phyloP scores from a whole-genome alignment of 352 stramenopile species.

The Globisporangium parvum region DNA sequence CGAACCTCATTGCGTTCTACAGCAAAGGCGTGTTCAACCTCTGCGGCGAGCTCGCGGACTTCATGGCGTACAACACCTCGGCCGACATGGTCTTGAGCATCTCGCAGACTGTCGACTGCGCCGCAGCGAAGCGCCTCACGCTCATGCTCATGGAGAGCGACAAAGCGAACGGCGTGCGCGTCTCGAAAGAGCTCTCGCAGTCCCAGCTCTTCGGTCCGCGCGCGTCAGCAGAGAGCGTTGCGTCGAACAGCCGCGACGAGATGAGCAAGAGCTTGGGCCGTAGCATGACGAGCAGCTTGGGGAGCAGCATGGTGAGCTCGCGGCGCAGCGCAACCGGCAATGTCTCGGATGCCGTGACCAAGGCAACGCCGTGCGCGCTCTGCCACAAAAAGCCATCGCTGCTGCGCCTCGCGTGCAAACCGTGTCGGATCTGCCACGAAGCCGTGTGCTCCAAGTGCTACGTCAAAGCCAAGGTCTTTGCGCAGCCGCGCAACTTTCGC shows the following conservation, averaged over 20 bases:
- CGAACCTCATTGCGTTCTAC: constrained; percentile 35
- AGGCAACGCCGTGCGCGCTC: constrained; percentile 10
- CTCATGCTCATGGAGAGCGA: constrained; percentile 21
- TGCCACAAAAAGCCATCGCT: constrained; percentile 16
- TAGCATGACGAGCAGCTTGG: background rate
- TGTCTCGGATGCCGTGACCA: constrained; percentile 1
- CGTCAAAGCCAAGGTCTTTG: constrained; percentile 35
- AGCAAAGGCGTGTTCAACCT: constrained; percentile 51
- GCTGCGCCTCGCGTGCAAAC: constrained; percentile 23
- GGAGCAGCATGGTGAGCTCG: background rate
- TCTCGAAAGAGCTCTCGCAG: background rate
- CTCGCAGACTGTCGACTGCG: constrained; percentile 22
- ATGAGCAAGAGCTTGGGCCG: background rate
- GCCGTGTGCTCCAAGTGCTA: constrained; percentile 45
- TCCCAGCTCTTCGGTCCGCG: background rate
- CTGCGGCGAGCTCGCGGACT: constrained; percentile 30
- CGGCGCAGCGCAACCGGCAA: background rate
- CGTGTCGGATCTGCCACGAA: constrained; percentile 32
- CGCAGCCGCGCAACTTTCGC: constrained; percentile 23
- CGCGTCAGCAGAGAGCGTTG: background rate
- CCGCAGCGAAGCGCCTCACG: constrained; percentile 43
- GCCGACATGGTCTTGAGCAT: constrained; percentile 34
- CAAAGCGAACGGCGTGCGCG: background rate
- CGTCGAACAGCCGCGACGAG: background rate
- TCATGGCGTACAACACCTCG: constrained; percentile 37